Base-by-base conservation (phyloP, 495 filamentous ascomycete genomes). In the Pyronema omphalodes region DNA sequence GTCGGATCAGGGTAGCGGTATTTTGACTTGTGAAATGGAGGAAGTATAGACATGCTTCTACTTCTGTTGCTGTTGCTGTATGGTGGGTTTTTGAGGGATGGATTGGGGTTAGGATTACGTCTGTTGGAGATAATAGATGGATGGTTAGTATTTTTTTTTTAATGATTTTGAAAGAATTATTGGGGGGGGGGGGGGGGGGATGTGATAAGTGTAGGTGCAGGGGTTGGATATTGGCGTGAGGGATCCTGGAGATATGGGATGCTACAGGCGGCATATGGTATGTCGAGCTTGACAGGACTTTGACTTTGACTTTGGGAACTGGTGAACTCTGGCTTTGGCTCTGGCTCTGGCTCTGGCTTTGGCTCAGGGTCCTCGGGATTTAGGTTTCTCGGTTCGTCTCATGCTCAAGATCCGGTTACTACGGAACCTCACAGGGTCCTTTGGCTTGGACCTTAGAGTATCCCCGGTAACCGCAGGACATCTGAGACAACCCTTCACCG, bases 91-190 rank as follows among this genome's bases (percentile, higher is more conserved):
- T 72, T 14, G 83, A 78, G 14, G 91, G 91, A 67, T 89, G 88
- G 17, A 93, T 70, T 0, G 91, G 83, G 7, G 89, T 88, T n/a
- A 96, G 76, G 55, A 98, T 91, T 44, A 96, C 75, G 74, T 96
- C 91, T 93, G 53, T 23, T 36, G 7, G 6, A 36, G 6, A 9
- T 15, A 1, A 14, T 9, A 19, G 44, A 9, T 14, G 2, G 44
- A 23, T 47, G 44, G 44, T 41, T 17, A 41, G 39, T n/a, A 40
- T n/a, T n/a, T n/a, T n/a, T n/a, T n/a, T n/a, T 17, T 17, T 12
- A 17, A 2, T 41, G 15, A 7, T 17, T 17, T 6, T 17, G 11
- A 6, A 41, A 1, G 1, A 6, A 41, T 40, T 3, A 12, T 12
- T 41, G 39, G 15, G 11, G 39, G 49, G 49, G 37, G 49, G 49